Evolutionary conservation across 2,329 filamentous ascomycete genomes (phyloP), one percentile per base, ranked within the genome.

Genomic region (Colletotrichum chlorophyti): DNA sequence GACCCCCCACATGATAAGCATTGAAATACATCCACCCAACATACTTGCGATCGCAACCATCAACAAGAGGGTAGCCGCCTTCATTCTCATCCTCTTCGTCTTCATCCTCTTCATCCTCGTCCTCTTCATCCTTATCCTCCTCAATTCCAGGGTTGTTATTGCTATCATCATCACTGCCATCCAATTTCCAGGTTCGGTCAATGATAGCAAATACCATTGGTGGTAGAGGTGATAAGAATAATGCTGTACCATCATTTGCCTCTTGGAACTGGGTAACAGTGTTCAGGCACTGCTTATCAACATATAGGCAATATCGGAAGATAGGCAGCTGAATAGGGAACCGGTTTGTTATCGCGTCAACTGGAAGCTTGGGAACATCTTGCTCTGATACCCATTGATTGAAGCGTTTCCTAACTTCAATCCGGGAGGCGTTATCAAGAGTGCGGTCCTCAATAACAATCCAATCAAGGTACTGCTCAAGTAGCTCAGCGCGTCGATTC

Each of bases 381-480:
- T 50, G 35, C 17, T 17, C 29, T 4, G 26, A 29, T 5, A 50
- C 27, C 47, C 26, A 40, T 5, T 23, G 21, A 23, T 31, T 17
- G 17, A 50, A 50, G 19, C 32, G 26, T 2, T 8, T 27, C 9
- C 47, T 50, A 3, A 45, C 38, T 5, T 52, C 37, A 7, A 21
- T 11, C 31, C 23, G 35, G 3, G 50, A 50, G 14, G 50, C 50
- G 34, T 41, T 41, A 10, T 57, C 38, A 1, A 63, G 43, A 6
- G 42, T 51, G 11, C 9, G 35, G 42, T 63, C 61, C 17, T 58
- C 37, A 2, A 63, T 29, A 5, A 61, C 6, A 11, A 34, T 23
- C 53, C 52, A 53, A n/a, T 58, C 40, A 2, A 62, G 38, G 7
- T 53, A 38, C 2, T 52, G 29, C 6, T 42, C 48, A 4, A 64